Base-by-base conservation (phyloP, 495 filamentous ascomycete genomes). In the Beverwykella pulmonaria region DNA sequence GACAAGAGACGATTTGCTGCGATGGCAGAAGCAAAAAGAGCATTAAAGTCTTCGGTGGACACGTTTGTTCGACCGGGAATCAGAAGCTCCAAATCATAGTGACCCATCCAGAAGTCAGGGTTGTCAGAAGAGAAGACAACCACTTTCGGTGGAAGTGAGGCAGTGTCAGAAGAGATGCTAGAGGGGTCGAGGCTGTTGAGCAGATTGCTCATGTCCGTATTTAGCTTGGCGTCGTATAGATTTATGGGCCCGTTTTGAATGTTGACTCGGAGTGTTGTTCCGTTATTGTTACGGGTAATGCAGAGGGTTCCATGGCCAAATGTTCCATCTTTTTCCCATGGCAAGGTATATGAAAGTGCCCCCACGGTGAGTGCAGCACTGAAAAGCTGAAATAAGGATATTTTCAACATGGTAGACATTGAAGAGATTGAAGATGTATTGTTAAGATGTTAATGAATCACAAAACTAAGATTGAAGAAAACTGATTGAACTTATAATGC, bases 31-130 rank as follows among this genome's bases (percentile, higher is more conserved):
- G 47, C 55, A 17, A 72, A 32, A 1, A 65, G 57, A 14, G 27
- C 63, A 25, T 7, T 58, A 23, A 36, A 61, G 41, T 23, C 39
- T 29, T 32, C 20, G 12, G 49, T 53, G 39, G 41, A 53, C n/a
- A 53, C 61, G 52, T 34, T 61, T 50, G 60, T 68, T 10, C 48
- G 0, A 8, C 30, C 30, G 10, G 59, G 25, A 29, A 53, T 19
- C 10, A 62, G 19, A 20, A 36, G 7, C 19, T 53, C 15, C 14
- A 62, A 10, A 47, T 53, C 59, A 25, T 34, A 54, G 25, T 71
- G 67, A 29, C 53, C 58, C 29, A 75, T 64, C 59, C 61, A 75
- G 60, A 71, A 71, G 57, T 68, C 53, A 5, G 68, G 71, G 36
- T 65, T 66, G 17, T 57, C 25, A 58, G 63, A 69, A 23, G 60